These are phyloP conservation scores for Paraphaeosphaeria minitans DNA, from an alignment of 2,329 filamentous ascomycete species.

Conservation along the genomic window DNA sequence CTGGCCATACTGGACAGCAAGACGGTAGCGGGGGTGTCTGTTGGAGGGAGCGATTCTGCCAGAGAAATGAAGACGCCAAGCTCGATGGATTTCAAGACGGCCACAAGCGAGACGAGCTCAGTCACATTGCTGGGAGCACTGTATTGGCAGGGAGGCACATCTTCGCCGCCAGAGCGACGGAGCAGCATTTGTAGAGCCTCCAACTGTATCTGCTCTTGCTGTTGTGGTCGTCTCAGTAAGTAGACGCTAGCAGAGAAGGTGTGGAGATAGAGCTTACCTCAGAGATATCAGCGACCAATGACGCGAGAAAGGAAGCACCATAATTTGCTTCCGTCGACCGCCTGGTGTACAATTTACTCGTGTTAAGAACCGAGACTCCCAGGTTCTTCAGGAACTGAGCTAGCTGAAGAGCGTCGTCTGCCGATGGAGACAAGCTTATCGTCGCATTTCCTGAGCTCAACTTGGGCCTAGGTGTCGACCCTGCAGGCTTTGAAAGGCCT, in stretches of 20 bases:
- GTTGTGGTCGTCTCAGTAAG: no score
- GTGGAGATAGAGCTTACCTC: no score
- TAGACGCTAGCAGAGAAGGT: no score
- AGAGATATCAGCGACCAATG: conserved; percentile 5
- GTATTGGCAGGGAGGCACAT: no score
- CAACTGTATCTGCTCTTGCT: no score
- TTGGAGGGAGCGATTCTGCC: no score
- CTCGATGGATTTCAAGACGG: no score
- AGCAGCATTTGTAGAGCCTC: no score
- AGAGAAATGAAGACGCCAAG: conserved; percentile 10
- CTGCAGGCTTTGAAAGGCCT: no score
- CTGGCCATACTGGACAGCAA: conserved; percentile 13
- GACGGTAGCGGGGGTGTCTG: conserved; percentile 9
- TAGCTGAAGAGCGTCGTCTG: conserved; percentile 8
- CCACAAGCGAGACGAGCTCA: conserved; percentile 8
- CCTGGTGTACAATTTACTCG: background rate
- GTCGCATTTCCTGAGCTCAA: background rate
- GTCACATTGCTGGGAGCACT: no score
- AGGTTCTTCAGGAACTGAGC: conserved; percentile 13
- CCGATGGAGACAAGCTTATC: conserved; percentile 6
- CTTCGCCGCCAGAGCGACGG: no score
- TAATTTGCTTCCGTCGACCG: background rate
- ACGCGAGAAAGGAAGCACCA: background rate
- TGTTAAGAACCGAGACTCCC: conserved; percentile 9
- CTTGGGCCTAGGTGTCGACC: no score